A percentile compares a stretch with the other conserved stretches of the same genome.
These are phyloP conservation scores for Russula emetica DNA, from an alignment of 768 basidiomycete genomes.

Conservation along the genomic window DNA sequence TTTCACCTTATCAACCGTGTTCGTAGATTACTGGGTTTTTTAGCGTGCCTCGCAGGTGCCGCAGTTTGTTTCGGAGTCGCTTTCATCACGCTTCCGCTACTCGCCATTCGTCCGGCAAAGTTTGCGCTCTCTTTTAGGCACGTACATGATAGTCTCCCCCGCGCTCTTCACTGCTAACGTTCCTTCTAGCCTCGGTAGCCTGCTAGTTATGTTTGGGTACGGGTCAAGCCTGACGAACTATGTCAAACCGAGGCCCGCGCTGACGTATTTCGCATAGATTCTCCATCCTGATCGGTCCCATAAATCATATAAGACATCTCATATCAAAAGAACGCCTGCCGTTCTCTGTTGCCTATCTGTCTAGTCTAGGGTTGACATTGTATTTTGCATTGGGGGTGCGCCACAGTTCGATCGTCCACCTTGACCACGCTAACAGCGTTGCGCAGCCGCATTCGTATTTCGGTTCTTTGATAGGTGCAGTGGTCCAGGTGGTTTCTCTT, in stretches of 20 bases:
- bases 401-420: constrained; percentile 21
- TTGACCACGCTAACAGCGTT: constrained; percentile 7
- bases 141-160: constrained; percentile 17
- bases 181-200: constrained; percentile 64
- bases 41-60: constrained; percentile 84
- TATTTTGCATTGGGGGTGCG: constrained; percentile 89
- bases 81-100: constrained; percentile 74
- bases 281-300: constrained; percentile 81
- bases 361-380: constrained; percentile 77
- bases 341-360: constrained; percentile 79
- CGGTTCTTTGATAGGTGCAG: constrained; percentile 77
- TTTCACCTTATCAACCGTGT: background rate
- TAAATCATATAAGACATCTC: constrained; percentile 89
- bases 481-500: constrained; percentile 81
- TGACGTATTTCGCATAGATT: constrained; percentile 45
- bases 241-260: background rate
- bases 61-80: constrained; percentile 91
- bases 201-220: constrained; percentile 95
- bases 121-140: constrained; percentile 88
- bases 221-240: constrained; percentile 29
- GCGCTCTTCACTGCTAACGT: constrained; percentile 1
- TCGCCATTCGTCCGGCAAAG: constrained; percentile 76
- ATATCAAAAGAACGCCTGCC: constrained; percentile 77
- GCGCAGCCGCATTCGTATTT: constrained; percentile 75
- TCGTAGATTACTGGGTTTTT: constrained; percentile 80